Percentiles rank a stretch among this genome's conserved stretches.
Evolutionary conservation across 2,329 filamentous ascomycete species (phyloP).

Genomic region (Botrytis byssoidea): DNA sequence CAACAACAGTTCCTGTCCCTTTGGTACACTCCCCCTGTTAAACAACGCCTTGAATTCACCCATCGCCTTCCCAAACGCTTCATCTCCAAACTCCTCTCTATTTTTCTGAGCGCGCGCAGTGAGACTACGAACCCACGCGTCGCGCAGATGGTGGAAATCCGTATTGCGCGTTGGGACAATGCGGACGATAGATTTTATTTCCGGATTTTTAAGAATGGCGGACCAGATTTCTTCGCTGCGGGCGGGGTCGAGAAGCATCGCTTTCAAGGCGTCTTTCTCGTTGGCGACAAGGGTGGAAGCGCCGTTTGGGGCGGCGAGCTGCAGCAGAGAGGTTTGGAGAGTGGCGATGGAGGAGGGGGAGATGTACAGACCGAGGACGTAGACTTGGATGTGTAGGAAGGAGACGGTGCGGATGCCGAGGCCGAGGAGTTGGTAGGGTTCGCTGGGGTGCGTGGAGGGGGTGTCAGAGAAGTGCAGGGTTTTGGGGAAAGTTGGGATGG

Average conservation of each 20-base stretch:
- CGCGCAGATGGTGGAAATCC: constrained; percentile 87
- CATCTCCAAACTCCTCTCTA: constrained; percentile 58
- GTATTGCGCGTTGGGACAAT: constrained; percentile 91
- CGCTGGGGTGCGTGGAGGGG: constrained; percentile 69
- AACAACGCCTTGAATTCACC: constrained; percentile 80
- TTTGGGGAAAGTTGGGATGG: constrained; percentile 51
- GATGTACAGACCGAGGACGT: constrained; percentile 90
- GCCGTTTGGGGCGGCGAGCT: constrained; percentile 64
- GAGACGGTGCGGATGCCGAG: constrained; percentile 86
- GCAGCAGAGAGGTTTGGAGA: constrained; percentile 76
- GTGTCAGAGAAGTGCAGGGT: constrained; percentile 84
- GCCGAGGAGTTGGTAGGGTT: constrained; percentile 75
- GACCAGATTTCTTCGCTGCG: constrained; percentile 74
- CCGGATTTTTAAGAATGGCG: constrained; percentile 61
- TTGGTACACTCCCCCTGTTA: constrained; percentile 74
- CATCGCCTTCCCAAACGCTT: constrained; percentile 73
- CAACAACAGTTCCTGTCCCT: constrained; percentile 74
- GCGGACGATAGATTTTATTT: constrained; percentile 74
- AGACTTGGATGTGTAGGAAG: constrained; percentile 87
- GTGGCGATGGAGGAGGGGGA: constrained; percentile 76
- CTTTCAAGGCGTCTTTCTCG: constrained; percentile 73
- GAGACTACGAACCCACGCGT: constrained; percentile 86
- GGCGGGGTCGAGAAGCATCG: constrained; percentile 65
- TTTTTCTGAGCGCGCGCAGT: constrained; percentile 64
- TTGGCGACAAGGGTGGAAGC: constrained; percentile 80